Percentiles rank a stretch among this genome's conserved stretches.
Conservation (phyloP, 2,329 filamentous ascomycete species). For the Penicillium sp. region DNA sequence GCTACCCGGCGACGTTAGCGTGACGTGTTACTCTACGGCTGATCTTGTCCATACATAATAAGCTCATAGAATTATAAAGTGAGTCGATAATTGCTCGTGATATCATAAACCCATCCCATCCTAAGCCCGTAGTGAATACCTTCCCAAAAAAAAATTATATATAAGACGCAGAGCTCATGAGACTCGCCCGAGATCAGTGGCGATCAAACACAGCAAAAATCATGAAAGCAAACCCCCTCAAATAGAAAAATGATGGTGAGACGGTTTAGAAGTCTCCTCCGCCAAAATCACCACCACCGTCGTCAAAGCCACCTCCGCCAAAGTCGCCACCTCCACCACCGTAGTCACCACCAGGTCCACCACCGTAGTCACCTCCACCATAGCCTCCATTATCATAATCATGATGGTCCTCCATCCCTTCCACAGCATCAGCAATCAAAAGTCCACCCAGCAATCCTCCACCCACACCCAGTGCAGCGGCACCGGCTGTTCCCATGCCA, state of each 20-base stretch:
- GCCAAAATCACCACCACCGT: slow-evolving; percentile 34
- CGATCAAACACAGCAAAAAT: neutral
- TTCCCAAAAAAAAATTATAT: neutral
- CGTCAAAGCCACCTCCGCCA: slow-evolving; percentile 17
- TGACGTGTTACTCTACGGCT: slow-evolving; percentile 18
- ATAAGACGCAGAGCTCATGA: neutral
- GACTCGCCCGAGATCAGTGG: slow-evolving; percentile 7
- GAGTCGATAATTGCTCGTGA: neutral
- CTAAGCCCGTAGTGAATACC: neutral
- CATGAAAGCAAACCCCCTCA: neutral
- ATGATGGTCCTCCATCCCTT: slow-evolving; percentile 63
- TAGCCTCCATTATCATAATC: slow-evolving; percentile 31
- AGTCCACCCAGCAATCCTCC: slow-evolving; percentile 79
- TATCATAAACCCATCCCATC: neutral
- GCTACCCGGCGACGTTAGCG: slow-evolving; percentile 24
- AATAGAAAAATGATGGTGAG: neutral
- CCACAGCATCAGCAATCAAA: slow-evolving; percentile 67
- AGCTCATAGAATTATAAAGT: neutral
- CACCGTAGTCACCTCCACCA: neutral
- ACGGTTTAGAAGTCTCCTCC: slow-evolving; percentile 15
- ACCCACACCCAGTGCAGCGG: slow-evolving; percentile 74
- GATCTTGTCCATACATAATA: neutral
- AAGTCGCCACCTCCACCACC: slow-evolving; percentile 20
- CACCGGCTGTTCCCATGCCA: slow-evolving; percentile 69
- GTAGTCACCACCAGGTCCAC: neutral